These are phyloP conservation scores for Catunica adiposa DNA, from an alignment of 2,329 filamentous ascomycete species.

Conservation along the genomic window DNA sequence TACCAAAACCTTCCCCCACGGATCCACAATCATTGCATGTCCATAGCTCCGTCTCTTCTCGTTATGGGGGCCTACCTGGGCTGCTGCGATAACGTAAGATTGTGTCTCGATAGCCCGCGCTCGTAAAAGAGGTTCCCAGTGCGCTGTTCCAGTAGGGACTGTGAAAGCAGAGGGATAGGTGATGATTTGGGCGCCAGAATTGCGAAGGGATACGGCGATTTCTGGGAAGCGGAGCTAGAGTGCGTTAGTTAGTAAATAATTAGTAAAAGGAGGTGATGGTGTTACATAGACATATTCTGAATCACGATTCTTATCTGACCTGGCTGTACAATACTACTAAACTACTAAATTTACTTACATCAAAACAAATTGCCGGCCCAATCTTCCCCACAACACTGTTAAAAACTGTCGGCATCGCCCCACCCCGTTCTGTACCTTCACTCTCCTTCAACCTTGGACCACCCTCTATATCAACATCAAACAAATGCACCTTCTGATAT, in stretches of 20 bases:
- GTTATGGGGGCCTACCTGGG: slow-evolving; percentile 58
- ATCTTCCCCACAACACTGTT: slow-evolving; percentile 57
- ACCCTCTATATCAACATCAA: slow-evolving; percentile 44
- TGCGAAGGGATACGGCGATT: slow-evolving; percentile 23
- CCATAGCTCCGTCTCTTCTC: slow-evolving; percentile 69
- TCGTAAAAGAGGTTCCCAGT: slow-evolving; percentile 69
- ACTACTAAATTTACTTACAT: slow-evolving; percentile 31
- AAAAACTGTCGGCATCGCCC: slow-evolving; percentile 41
- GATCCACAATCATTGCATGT: slow-evolving; percentile 68
- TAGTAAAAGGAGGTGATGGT: too few species aligned
- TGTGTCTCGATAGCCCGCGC: slow-evolving; percentile 80
- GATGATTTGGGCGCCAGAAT: slow-evolving; percentile 47
- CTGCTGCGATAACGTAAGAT: slow-evolving; percentile 71
- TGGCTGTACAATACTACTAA: not conserved
- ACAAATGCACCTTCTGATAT: slow-evolving; percentile 86
- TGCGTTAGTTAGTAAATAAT: not conserved
- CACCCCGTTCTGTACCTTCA: slow-evolving; percentile 20
- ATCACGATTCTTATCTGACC: too few species aligned
- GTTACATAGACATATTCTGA: too few species aligned
- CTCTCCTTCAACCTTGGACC: slow-evolving; percentile 28
- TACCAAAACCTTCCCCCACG: slow-evolving; percentile 55
- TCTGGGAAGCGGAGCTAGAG: slow-evolving; percentile 10
- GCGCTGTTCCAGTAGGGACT: slow-evolving; percentile 63
- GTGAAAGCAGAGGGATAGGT: slow-evolving; percentile 88
- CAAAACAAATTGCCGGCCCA: slow-evolving; percentile 77